Conservation (phyloP, 768 basidiomycete species). For the Lactifluus volemus region DNA sequence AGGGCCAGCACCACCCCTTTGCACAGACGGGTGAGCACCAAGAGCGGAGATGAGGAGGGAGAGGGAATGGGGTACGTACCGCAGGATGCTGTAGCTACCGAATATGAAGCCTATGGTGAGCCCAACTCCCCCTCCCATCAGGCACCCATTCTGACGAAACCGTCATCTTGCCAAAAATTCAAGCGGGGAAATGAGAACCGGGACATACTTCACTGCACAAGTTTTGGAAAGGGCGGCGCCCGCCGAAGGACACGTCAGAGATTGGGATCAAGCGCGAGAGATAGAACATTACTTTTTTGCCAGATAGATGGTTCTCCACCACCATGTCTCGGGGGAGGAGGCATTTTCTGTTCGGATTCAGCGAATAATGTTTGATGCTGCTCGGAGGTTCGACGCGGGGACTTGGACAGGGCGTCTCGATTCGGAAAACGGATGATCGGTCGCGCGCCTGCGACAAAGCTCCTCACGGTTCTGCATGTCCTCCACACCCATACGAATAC, state of each 20-base stretch:
- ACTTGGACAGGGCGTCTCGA: neutral
- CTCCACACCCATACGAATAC: constrained; percentile 5
- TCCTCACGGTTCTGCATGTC: neutral
- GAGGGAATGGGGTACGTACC: constrained; percentile 39
- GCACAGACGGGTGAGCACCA: neutral
- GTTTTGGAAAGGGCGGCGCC: neutral
- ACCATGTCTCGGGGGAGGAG: constrained; percentile 13
- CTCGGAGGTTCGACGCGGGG: too few species aligned
- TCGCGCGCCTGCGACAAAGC: neutral
- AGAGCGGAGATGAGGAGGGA: neutral
- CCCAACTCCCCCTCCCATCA: constrained; percentile 91
- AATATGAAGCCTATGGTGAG: constrained; percentile 97
- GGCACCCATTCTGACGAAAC: constrained; percentile 72
- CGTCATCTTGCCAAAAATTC: neutral
- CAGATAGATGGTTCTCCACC: constrained; percentile 19
- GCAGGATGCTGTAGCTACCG: constrained; percentile 84
- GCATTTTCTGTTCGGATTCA: constrained; percentile 8
- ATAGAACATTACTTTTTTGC: constrained; percentile 19
- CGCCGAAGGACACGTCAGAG: constrained; percentile 10
- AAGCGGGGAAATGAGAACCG: neutral
- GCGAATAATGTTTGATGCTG: neutral
- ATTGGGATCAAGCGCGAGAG: neutral
- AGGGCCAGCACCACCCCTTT: constrained; percentile 83
- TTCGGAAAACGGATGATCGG: neutral
- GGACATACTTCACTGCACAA: constrained; percentile 49